These are phyloP conservation scores for Ogataea haglerorum DNA, from an alignment of 805 yeast genomes.

Conservation along the genomic window DNA sequence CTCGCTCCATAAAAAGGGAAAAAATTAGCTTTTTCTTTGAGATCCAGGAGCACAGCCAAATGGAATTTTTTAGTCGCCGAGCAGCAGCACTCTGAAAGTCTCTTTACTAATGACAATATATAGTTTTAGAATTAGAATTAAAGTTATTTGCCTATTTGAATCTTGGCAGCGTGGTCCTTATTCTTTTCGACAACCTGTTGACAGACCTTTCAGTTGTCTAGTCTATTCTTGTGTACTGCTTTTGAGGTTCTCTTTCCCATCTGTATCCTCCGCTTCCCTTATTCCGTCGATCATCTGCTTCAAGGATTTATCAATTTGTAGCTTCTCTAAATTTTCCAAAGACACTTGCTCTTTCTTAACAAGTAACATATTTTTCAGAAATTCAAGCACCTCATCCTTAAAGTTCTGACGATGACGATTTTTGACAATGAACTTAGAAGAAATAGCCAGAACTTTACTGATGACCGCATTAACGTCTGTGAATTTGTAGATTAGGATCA, in stretches of 20 bases:
- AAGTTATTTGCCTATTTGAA: too few relatives aligned
- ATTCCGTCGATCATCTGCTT: constrained; percentile 20
- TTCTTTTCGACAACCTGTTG: too few relatives aligned
- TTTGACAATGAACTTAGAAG: constrained; percentile 26
- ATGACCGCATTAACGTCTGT: constrained; percentile 24
- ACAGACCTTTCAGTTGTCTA: too few relatives aligned
- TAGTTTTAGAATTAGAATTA: too few relatives aligned
- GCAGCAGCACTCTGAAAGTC: too few relatives aligned
- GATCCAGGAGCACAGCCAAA: constrained; percentile 6
- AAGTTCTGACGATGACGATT: constrained; percentile 23
- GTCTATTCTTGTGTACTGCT: too few relatives aligned
- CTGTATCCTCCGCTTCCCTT: constrained; percentile 2
- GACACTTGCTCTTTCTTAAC: constrained; percentile 28
- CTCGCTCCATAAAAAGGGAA: constrained; percentile 7
- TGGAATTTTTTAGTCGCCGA: neutral
- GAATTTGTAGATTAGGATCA: constrained; percentile 34
- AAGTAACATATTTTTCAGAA: constrained; percentile 31
- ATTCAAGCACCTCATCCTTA: constrained; percentile 34
- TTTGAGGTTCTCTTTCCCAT: too few relatives aligned
- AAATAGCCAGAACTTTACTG: constrained; percentile 26
- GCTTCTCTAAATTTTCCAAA: constrained; percentile 20
- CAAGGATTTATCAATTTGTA: constrained; percentile 27
- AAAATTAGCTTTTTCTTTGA: too few relatives aligned
- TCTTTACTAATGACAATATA: too few relatives aligned
- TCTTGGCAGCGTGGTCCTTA: too few relatives aligned